phyloP scores from a whole-genome alignment of 306 rosid species.

The Rosa lucieae region DNA sequence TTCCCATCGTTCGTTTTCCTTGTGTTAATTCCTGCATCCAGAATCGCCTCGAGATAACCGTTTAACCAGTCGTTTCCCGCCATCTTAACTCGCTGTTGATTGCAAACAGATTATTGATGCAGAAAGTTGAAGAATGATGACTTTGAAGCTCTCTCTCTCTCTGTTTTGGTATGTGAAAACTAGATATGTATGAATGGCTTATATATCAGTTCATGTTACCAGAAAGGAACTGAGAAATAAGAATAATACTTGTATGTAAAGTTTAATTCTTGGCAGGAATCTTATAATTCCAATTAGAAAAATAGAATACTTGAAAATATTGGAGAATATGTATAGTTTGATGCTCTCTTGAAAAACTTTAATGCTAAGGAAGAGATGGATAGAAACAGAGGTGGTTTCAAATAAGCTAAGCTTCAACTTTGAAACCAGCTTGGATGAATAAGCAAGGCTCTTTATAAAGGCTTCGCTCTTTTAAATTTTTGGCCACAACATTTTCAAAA shows the following conservation, averaged over 20 bases:
- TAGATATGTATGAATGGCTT: not conserved
- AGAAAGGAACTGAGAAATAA: conserved; percentile 7
- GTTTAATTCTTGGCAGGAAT: conserved; percentile 16
- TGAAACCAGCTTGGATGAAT: conserved; percentile 33
- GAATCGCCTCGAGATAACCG: conserved; percentile 76
- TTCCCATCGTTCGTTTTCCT: conserved; percentile 39
- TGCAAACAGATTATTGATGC: not conserved
- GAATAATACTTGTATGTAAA: conserved; percentile 3
- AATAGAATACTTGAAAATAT: not conserved
- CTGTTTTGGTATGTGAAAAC: not conserved
- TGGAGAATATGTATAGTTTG: conserved; percentile 6
- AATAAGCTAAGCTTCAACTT: not conserved
- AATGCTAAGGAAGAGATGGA: not conserved
- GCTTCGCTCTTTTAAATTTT: conserved; percentile 5
- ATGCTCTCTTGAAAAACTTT: conserved; percentile 1
- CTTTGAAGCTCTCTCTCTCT: not conserved
- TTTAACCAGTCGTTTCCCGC: conserved; percentile 74
- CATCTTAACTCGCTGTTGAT: conserved; percentile 21
- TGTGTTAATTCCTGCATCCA: conserved; percentile 55
- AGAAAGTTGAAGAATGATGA: not conserved
- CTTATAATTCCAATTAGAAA: not conserved
- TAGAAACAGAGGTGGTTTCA: conserved; percentile 9
- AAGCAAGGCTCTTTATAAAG: conserved; percentile 30
- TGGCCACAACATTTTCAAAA: not conserved
- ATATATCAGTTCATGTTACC: not conserved